phyloP scores from a whole-genome alignment of 192 early-diverging fungal species.

The Coemansia sp. region DNA sequence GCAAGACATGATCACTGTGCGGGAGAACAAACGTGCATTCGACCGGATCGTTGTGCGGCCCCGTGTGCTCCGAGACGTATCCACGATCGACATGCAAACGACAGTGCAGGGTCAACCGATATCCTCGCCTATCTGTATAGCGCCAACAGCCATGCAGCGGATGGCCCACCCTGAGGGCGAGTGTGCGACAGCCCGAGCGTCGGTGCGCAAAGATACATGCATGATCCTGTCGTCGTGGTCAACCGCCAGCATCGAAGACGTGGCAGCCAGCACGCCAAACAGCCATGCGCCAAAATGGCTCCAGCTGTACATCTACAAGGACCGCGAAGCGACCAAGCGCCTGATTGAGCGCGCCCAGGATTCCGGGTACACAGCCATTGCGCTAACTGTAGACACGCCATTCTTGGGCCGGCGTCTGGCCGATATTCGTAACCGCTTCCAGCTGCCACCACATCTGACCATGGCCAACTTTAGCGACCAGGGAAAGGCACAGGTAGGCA shows the following conservation, averaged over 20 bases:
- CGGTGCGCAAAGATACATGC: slow-evolving; percentile 28
- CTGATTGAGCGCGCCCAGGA: slow-evolving; percentile 72
- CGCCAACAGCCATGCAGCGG: slow-evolving; percentile 77
- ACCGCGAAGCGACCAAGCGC: slow-evolving; percentile 60
- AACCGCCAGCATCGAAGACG: slow-evolving; percentile 65
- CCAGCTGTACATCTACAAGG: slow-evolving; percentile 82
- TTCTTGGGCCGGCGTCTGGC: slow-evolving; percentile 58
- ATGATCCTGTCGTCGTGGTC: slow-evolving; percentile 66
- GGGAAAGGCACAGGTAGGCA: slow-evolving; percentile 24
- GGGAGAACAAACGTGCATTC: slow-evolving; percentile 53
- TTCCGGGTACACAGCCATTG: slow-evolving; percentile 67
- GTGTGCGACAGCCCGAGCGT: slow-evolving; percentile 60
- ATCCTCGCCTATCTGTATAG: slow-evolving; percentile 72
- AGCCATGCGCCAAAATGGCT: slow-evolving; percentile 55
- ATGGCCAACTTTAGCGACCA: slow-evolving; percentile 63
- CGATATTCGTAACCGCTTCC: slow-evolving; percentile 60
- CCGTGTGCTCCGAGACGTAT: slow-evolving; percentile 72
- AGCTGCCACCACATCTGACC: slow-evolving; percentile 61
- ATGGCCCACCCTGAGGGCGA: slow-evolving; percentile 71
- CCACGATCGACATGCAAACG: slow-evolving; percentile 59
- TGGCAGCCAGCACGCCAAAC: slow-evolving; percentile 31
- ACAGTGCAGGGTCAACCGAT: slow-evolving; percentile 58
- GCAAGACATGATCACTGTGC: slow-evolving; percentile 54
- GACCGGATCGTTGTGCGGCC: slow-evolving; percentile 55
- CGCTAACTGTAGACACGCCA: slow-evolving; percentile 62